A percentile compares a stretch with the other conserved stretches of the same genome.
phyloP scores from a whole-genome alignment of 2,329 filamentous ascomycete species.

The Epichloe bromicola region DNA sequence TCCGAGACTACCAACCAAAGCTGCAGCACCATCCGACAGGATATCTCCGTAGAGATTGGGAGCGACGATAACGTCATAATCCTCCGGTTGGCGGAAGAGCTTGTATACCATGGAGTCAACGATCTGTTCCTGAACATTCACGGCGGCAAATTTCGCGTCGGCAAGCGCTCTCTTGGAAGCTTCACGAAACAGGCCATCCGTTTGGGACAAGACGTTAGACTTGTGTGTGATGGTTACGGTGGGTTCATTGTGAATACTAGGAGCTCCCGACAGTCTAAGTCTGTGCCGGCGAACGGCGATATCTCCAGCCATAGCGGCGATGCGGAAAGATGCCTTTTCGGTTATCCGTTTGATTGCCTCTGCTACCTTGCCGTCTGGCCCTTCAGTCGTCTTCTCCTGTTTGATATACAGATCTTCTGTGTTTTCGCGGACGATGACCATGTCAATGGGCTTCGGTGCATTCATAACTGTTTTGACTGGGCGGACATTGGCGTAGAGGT shows the following conservation, averaged over 20 bases:
- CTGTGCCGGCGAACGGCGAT: slow-evolving; percentile 81
- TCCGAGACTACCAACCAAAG: slow-evolving; percentile 81
- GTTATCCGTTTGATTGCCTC: slow-evolving; percentile 98
- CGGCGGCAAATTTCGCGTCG: slow-evolving; percentile 44
- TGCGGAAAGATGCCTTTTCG: slow-evolving; percentile 70
- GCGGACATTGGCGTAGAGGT: slow-evolving; percentile 94
- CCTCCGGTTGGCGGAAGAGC: slow-evolving; percentile 87
- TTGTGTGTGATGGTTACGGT: slow-evolving; percentile 97
- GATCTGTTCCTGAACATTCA: slow-evolving; percentile 88
- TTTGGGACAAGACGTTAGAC: slow-evolving; percentile 92
- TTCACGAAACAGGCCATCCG: slow-evolving; percentile 86
- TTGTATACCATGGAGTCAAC: slow-evolving; percentile 99
- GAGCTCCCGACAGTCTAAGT: slow-evolving; percentile 47
- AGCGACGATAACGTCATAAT: slow-evolving; percentile 96
- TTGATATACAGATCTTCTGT: slow-evolving; percentile 98
- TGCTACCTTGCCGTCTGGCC: slow-evolving; percentile 68
- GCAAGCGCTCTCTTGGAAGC: slow-evolving; percentile 63
- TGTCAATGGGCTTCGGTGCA: slow-evolving; percentile 62
- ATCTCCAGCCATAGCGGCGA: slow-evolving; percentile 86
- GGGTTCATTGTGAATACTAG: slow-evolving; percentile 52
- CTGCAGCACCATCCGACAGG: slow-evolving; percentile 86
- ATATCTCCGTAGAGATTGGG: slow-evolving; percentile 98
- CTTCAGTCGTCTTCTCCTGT: slow-evolving; percentile 75
- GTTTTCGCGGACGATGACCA: slow-evolving; percentile 98
- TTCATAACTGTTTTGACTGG: slow-evolving; percentile 76